Conservation (phyloP, 1,139 yeast species). For the Pneumocystis carinii region DNA sequence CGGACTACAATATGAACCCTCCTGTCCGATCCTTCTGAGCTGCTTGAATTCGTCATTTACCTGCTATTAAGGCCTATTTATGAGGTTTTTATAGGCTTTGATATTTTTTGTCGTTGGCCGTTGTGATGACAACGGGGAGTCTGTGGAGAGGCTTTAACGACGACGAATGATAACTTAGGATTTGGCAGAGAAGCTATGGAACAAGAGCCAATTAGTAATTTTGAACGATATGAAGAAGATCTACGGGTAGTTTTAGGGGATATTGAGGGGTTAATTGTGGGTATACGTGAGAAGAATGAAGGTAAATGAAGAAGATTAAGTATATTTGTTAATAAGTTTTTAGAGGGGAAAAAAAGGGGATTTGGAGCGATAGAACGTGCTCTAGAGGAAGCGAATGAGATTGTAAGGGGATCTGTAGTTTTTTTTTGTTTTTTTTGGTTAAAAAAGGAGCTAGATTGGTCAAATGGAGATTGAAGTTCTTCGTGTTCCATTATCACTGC, state of each 20-base stretch:
- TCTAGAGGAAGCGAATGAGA: conserved; percentile 63
- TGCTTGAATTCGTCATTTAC: neutral
- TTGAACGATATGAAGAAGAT: neutral
- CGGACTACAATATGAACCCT: neutral
- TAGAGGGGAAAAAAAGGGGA: conserved; percentile 35
- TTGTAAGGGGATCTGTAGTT: conserved; percentile 24
- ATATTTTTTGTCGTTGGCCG: neutral
- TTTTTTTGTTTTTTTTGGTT: neutral
- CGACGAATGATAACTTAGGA: neutral
- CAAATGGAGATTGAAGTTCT: conserved; percentile 73
- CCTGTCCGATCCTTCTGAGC: too few relatives aligned
- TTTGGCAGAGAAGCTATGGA: neutral
- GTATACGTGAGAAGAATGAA: neutral
- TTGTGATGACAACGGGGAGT: too few relatives aligned
- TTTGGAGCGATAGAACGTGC: conserved; percentile 50
- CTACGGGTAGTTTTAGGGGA: neutral
- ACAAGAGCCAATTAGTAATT: neutral
- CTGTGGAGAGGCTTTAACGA: neutral
- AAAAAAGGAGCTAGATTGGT: conserved; percentile 6
- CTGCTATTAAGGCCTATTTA: neutral
- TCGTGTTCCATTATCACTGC: conserved; percentile 54
- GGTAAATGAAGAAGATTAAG: neutral
- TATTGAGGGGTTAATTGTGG: neutral
- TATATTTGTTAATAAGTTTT: neutral
- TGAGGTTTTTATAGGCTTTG: neutral